Evolutionary conservation across 2,329 filamentous ascomycete genomes (phyloP).

Genomic region (Penicillium sp.): DNA sequence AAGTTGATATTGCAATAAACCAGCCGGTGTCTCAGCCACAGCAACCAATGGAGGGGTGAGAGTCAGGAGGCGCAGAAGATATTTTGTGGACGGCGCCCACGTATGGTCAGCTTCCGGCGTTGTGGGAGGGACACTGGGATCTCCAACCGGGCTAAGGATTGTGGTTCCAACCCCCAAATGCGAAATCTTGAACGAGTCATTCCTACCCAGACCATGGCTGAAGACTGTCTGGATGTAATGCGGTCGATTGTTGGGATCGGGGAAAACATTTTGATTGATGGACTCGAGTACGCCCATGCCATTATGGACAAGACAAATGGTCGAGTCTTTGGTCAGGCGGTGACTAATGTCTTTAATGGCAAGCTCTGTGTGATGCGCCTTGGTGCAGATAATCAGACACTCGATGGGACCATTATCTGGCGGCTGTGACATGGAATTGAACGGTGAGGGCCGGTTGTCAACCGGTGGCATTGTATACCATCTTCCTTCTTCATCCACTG

Average conservation of each 20-base stretch:
- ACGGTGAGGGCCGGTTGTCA: constrained; percentile 5
- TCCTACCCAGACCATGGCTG: constrained; percentile 49
- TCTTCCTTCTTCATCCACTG: constrained; percentile 25
- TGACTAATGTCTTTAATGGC: constrained; percentile 59
- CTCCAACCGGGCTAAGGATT: constrained; percentile 45
- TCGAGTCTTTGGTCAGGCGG: constrained; percentile 59
- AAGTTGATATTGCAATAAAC: constrained; percentile 65
- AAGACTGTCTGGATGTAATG: constrained; percentile 65
- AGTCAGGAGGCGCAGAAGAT: constrained; percentile 57
- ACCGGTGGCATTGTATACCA: constrained; percentile 28
- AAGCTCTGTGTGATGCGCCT: constrained; percentile 59
- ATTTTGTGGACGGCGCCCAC: constrained; percentile 42
- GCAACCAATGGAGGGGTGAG: constrained; percentile 55
- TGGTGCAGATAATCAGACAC: constrained; percentile 70
- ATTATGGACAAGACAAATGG: constrained; percentile 68
- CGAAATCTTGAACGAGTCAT: constrained; percentile 44
- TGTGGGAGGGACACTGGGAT: constrained; percentile 11
- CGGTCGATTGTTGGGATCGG: constrained; percentile 56
- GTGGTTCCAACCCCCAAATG: constrained; percentile 55
- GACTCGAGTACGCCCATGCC: constrained; percentile 77
- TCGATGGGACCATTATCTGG: constrained; percentile 49
- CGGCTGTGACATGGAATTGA: background rate
- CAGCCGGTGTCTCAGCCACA: constrained; percentile 48
- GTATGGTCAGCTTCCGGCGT: constrained; percentile 20
- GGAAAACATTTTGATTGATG: constrained; percentile 63